phyloP scores from a whole-genome alignment of 768 basidiomycete species.

The Macrocybe gigantea region DNA sequence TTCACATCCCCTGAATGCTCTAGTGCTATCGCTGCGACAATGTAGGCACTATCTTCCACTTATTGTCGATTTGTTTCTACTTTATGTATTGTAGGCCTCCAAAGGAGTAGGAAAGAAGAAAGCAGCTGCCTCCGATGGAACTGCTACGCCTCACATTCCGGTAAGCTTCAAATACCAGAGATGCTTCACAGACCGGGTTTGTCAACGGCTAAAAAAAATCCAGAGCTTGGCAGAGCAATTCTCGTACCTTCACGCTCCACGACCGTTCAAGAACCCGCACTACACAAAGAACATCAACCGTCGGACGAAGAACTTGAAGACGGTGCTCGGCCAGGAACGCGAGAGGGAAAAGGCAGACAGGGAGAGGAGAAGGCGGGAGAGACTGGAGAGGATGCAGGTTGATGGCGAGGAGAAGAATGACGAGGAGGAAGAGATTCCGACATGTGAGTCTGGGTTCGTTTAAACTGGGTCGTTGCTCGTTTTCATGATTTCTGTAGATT shows the following conservation, averaged over 20 bases:
- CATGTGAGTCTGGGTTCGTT: constrained; percentile 41
- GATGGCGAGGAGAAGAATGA: constrained; percentile 28
- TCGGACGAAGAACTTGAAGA: constrained; percentile 75
- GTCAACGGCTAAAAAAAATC: not conserved
- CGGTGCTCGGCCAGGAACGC: constrained; percentile 71
- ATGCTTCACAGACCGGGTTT: not conserved
- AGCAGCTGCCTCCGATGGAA: constrained; percentile 34
- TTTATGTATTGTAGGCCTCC: constrained; percentile 30
- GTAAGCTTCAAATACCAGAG: constrained; percentile 16
- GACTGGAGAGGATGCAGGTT: constrained; percentile 52
- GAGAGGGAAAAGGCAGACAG: constrained; percentile 69
- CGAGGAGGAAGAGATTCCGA: constrained; percentile 59
- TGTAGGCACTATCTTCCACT: not conserved
- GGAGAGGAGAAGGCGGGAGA: constrained; percentile 48
- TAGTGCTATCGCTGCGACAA: not conserved
- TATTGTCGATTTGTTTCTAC: not conserved
- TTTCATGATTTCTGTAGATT: constrained; percentile 37
- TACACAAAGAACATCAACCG: constrained; percentile 69
- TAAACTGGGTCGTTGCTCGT: not conserved
- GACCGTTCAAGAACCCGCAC: constrained; percentile 73
- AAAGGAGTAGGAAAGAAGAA: constrained; percentile 36
- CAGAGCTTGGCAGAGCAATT: constrained; percentile 72
- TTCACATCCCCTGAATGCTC: not conserved
- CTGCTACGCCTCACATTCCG: constrained; percentile 36
- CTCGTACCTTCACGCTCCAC: constrained; percentile 62